Evolutionary conservation across 2,329 filamentous ascomycete genomes (phyloP), one percentile per base, ranked within the genome.

Genomic region (Sarocladium strictum): DNA sequence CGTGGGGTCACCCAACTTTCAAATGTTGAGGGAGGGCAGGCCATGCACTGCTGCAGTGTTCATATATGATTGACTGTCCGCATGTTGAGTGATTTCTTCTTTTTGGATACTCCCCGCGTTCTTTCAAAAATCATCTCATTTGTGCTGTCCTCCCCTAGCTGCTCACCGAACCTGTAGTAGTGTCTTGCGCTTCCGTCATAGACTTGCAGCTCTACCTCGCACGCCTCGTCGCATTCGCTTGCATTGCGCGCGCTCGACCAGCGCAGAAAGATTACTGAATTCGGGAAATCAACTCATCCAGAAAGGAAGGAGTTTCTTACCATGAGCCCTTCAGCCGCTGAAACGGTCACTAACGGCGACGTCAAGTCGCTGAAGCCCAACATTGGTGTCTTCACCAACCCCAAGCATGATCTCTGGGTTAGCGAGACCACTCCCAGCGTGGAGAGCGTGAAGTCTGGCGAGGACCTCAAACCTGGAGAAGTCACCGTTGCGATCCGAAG

Each of bases 351-450:
- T 26, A 56, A 58, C 29, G 61, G 54, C 24, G 64, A 62, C 24
- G 53, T 57, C 55, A 66, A 63, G 59, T 58, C 61, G 26, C 58
- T 70, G 57, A 94, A 95, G 79, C 75, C 89, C 56, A 97, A 97
- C 74, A 95, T 97, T 67, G 93, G 91, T 63, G 91, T 97, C 61
- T 97, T 88, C 79, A 97, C 93, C 53, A 96, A 97, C 75, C 90
- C 93, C 17, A 82, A 84, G 56, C 93, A 97, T 69, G 89, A 96
- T 57, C 78, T 97, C 53, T 97, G 92, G 90, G 83, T 97, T 58
- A 87, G 80, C 55, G 85, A 90, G 60, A 85, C 92, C 12, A 78
- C 83, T 62, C 93, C 93, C 3, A 85, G 81, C 43, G 73, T 90
- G 24, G 88, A 95, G 68, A 84, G 84, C 58, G 85, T 95, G 55